These are phyloP conservation scores for Gillenia trifoliata DNA, from an alignment of 306 rosid species.

Conservation along the genomic window DNA sequence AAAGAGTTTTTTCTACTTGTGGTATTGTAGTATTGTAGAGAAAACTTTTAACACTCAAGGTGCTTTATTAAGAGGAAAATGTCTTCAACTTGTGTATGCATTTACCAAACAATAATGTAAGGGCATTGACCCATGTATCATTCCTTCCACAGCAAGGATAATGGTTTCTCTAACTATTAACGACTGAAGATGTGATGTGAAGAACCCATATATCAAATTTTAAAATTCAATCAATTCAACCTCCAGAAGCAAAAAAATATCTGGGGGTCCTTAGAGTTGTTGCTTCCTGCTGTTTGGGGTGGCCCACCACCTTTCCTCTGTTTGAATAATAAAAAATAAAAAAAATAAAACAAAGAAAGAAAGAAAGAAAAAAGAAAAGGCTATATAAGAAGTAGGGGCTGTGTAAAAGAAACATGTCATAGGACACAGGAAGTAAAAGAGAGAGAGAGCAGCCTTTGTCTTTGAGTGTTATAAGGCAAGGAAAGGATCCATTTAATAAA, in stretches of 20 bases:
- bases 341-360: neutral
- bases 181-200: too few species aligned
- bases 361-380: neutral
- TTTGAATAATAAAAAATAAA: too few species aligned
- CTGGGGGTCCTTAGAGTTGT: slow-evolving; percentile 4
- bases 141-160: slow-evolving; percentile 11
- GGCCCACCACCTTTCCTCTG: slow-evolving; percentile 39
- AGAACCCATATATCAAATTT: neutral
- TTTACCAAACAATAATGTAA: neutral
- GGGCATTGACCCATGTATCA: neutral
- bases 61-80: neutral
- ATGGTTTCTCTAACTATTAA: neutral
- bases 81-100: neutral
- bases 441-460: slow-evolving; percentile 18
- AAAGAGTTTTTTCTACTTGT: too few species aligned
- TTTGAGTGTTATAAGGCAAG: slow-evolving; percentile 44
- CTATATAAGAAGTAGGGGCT: slow-evolving; percentile 35
- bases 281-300: slow-evolving; percentile 23
- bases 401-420: slow-evolving; percentile 31
- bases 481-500: slow-evolving; percentile 41
- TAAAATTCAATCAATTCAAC: neutral
- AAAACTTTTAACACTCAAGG: neutral
- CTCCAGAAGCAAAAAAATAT: neutral
- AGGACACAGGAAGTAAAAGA: slow-evolving; percentile 28
- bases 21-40: too few species aligned